These are phyloP conservation scores for Yamadazyma triangularis DNA, from an alignment of 1,139 yeast genomes.

Conservation along the genomic window DNA sequence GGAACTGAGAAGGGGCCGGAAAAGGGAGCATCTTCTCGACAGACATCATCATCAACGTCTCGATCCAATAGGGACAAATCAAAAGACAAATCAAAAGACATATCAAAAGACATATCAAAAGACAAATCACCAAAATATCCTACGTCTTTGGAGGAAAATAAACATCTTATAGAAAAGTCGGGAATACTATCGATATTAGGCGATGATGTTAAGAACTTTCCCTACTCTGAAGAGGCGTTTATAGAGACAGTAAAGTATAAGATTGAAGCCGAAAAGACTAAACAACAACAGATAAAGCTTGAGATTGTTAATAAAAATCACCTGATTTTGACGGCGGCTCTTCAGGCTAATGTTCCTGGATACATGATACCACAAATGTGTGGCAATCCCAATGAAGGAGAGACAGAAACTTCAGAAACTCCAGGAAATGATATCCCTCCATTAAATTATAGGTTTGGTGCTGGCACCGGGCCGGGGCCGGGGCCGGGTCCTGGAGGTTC, in stretches of 20 bases:
- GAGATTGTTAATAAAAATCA: slow-evolving; percentile 61
- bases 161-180: neutral
- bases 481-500: neutral
- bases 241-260: slow-evolving; percentile 60
- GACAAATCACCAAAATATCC: too few species aligned
- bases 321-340: slow-evolving; percentile 59
- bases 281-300: slow-evolving; percentile 70
- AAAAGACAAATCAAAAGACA: too few species aligned
- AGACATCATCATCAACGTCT: too few species aligned
- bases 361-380: slow-evolving; percentile 56
- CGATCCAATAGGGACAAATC: too few species aligned
- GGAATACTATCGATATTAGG: slow-evolving; percentile 36
- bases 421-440: slow-evolving; percentile 5
- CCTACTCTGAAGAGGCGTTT: slow-evolving; percentile 59
- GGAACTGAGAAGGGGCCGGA: slow-evolving; percentile 1
- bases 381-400: neutral
- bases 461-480: neutral
- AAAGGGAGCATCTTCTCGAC: too few species aligned
- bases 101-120: too few species aligned
- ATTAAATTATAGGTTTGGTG: slow-evolving; percentile 12
- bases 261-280: slow-evolving; percentile 77
- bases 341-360: slow-evolving; percentile 62
- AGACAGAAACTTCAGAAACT: neutral
- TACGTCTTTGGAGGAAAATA: too few species aligned
- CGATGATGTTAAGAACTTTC: slow-evolving; percentile 50